Evolutionary conservation across 495 filamentous ascomycete species (phyloP).

Genomic region (Massariosphaeria phaeospora): DNA sequence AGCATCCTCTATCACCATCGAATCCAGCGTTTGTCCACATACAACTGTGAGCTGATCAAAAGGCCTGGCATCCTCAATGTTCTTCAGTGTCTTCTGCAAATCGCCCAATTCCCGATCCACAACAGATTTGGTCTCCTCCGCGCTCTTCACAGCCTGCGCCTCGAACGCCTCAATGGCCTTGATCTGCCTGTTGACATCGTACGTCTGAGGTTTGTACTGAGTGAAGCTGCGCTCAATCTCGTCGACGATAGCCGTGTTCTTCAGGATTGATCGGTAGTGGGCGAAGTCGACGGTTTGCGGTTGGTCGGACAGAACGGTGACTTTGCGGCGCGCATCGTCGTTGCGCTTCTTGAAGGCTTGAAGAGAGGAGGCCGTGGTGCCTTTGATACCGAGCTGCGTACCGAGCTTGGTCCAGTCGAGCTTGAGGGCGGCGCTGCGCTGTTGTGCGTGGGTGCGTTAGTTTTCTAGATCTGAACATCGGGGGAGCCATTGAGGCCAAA

Average conservation of each 20-base stretch:
- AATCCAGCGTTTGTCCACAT: constrained; percentile 46
- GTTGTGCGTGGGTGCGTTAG: constrained; percentile 37
- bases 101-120: constrained; percentile 90
- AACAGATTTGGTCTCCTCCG: constrained; percentile 88
- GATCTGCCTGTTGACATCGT: constrained; percentile 85
- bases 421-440: constrained; percentile 98
- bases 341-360: constrained; percentile 99
- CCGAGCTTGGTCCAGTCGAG: constrained; percentile 95
- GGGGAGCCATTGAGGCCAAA: constrained; percentile 2
- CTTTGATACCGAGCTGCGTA: constrained; percentile 88
- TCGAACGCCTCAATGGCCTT: constrained; percentile 98
- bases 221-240: constrained; percentile 94
- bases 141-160: constrained; percentile 92
- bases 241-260: constrained; percentile 89
- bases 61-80: constrained; percentile 92
- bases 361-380: constrained; percentile 83
- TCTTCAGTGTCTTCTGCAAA: constrained; percentile 86
- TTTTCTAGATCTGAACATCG: constrained; percentile 3
- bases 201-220: constrained; percentile 81
- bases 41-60: constrained; percentile 98
- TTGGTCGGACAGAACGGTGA: constrained; percentile 69
- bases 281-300: constrained; percentile 84
- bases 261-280: constrained; percentile 83
- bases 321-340: constrained; percentile 93
- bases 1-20: constrained; percentile 25